phyloP scores from a whole-genome alignment of 1,284 basidiomycete species.

The Volvariella volvacea region DNA sequence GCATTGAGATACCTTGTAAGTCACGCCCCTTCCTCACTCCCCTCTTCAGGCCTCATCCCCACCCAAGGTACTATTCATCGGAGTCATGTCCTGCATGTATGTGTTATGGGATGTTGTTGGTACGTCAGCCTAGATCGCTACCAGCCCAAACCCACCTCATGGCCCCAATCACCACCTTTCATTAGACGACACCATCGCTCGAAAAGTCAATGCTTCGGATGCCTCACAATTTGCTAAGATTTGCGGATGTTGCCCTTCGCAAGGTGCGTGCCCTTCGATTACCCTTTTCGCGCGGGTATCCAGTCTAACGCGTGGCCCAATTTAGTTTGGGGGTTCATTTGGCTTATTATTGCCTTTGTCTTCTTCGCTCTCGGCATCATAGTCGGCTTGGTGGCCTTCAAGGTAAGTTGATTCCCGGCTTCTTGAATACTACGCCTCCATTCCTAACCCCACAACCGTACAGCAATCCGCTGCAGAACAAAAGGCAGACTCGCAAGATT shows the following conservation, averaged over 20 bases:
- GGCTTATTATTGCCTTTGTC: constrained; percentile 76
- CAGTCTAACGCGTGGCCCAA: constrained; percentile 4
- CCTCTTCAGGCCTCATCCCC: neutral
- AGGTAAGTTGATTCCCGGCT: constrained; percentile 36
- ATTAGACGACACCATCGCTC: constrained; percentile 79
- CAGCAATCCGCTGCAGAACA: constrained; percentile 55
- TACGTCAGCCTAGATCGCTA: constrained; percentile 20
- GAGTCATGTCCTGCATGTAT: constrained; percentile 93
- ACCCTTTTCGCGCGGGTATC: neutral
- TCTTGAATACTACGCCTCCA: constrained; percentile 6
- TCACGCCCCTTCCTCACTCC: constrained; percentile 5
- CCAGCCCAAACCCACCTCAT: constrained; percentile 1
- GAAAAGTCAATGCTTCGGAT: constrained; percentile 91
- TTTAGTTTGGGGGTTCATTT: constrained; percentile 82
- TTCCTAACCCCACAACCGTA: neutral
- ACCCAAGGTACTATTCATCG: constrained; percentile 80
- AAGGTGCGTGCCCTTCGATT: constrained; percentile 40
- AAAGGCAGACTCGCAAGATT: constrained; percentile 40
- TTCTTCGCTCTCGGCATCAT: constrained; percentile 84
- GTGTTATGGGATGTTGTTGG: constrained; percentile 84
- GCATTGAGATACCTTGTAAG: constrained; percentile 70
- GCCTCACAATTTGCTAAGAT: constrained; percentile 86
- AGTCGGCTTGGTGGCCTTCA: constrained; percentile 83
- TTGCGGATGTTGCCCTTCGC: constrained; percentile 75
- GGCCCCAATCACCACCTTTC: constrained; percentile 11